phyloP scores from a whole-genome alignment of 257 asterid species.

The Primulina eburnea region DNA sequence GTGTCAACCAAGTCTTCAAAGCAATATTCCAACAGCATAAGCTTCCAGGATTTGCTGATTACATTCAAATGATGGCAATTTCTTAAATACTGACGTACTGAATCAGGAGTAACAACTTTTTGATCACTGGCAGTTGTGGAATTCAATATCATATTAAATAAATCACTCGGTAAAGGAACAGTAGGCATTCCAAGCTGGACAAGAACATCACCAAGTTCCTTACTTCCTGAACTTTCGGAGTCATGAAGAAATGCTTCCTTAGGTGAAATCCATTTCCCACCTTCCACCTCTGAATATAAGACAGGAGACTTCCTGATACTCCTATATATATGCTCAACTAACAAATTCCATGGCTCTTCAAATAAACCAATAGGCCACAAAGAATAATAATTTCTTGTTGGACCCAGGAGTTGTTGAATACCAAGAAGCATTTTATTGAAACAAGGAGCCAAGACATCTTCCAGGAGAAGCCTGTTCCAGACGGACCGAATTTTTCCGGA shows the following conservation, averaged over 20 bases:
- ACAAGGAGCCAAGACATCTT: conserved; percentile 86
- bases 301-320: conserved; percentile 60
- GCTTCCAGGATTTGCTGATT: conserved; percentile 52
- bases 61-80: conserved; percentile 34
- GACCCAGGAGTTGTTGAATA: conserved; percentile 52
- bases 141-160: conserved; percentile 65
- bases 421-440: conserved; percentile 62
- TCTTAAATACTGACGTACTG: conserved; percentile 76
- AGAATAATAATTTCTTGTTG: conserved; percentile 63
- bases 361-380: conserved; percentile 91
- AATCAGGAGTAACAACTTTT: conserved; percentile 79
- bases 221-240: conserved; percentile 50
- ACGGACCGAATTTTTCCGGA: conserved; percentile 91
- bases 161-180: conserved; percentile 66
- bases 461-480: conserved; percentile 94
- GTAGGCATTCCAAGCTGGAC: conserved; percentile 86
- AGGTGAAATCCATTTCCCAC: conserved; percentile 87
- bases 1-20: conserved; percentile 86
- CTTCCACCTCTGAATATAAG: conserved; percentile 59
- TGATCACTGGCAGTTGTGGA: conserved; percentile 43
- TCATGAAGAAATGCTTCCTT: conserved; percentile 72
- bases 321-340: conserved; percentile 66
- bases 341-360: conserved; percentile 87
- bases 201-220: conserved; percentile 64
- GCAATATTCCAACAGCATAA: conserved; percentile 84